Evolutionary conservation across 2,329 filamentous ascomycete species (phyloP).

Genomic region (Tolypocladium endophyticum): DNA sequence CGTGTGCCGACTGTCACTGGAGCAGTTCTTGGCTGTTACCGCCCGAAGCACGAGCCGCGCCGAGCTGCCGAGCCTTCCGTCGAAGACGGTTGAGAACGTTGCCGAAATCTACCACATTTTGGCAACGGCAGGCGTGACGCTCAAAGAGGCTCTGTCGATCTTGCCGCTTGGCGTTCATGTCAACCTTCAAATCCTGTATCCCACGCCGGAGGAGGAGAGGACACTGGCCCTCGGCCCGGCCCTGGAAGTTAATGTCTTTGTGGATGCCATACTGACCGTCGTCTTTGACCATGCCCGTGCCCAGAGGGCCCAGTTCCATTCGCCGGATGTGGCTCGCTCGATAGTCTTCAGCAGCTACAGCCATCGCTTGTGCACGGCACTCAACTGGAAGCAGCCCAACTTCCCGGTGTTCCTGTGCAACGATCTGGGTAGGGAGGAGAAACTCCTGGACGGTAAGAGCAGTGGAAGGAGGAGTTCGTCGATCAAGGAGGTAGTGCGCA

Average conservation of each 20-base stretch:
- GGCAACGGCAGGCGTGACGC: slow-evolving; percentile 65
- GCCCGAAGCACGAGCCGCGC: slow-evolving; percentile 28
- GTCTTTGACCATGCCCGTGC: slow-evolving; percentile 85
- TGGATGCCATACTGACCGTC: slow-evolving; percentile 70
- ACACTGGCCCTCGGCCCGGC: slow-evolving; percentile 60
- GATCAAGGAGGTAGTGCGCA: slow-evolving; percentile 88
- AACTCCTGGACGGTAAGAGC: slow-evolving; percentile 27
- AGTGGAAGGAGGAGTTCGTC: slow-evolving; percentile 69
- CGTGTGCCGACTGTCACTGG: slow-evolving; percentile 65
- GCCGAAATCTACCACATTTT: slow-evolving; percentile 62
- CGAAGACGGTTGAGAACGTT: slow-evolving; percentile 42
- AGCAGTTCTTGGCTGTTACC: slow-evolving; percentile 54
- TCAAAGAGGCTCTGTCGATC: slow-evolving; percentile 64
- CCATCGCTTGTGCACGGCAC: slow-evolving; percentile 74
- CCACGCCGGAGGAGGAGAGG: slow-evolving; percentile 63
- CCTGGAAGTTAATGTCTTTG: slow-evolving; percentile 75
- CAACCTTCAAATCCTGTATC: slow-evolving; percentile 87
- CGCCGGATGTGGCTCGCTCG: slow-evolving; percentile 64
- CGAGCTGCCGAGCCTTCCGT: slow-evolving; percentile 31
- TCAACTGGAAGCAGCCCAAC: slow-evolving; percentile 99
- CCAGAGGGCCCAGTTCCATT: slow-evolving; percentile 51
- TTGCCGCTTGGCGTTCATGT: slow-evolving; percentile 75
- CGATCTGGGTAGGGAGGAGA: slow-evolving; percentile 61
- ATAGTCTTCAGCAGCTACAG: slow-evolving; percentile 95
- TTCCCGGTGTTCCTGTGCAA: slow-evolving; percentile 95